A percentile compares a stretch with the other conserved stretches of the same genome.
These are phyloP conservation scores for Dioszegia aurantiaca DNA, from an alignment of 768 basidiomycete genomes.

Conservation along the genomic window DNA sequence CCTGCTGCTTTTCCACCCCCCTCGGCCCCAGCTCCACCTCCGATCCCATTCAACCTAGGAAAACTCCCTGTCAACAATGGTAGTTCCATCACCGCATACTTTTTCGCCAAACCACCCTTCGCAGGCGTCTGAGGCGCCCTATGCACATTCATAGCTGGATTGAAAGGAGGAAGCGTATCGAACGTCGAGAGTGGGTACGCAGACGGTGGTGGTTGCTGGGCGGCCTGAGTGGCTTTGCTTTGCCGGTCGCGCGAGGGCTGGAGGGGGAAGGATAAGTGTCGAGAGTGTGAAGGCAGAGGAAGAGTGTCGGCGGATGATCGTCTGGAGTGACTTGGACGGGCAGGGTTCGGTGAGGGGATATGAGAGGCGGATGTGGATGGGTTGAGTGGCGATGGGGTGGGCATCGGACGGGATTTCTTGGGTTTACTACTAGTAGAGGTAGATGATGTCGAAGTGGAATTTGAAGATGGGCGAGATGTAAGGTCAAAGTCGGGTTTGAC, in stretches of 20 bases:
- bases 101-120: constrained; percentile 14
- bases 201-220: constrained; percentile 7
- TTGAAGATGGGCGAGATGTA: not conserved
- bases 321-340: constrained; percentile 17
- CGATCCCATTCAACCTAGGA: constrained; percentile 23
- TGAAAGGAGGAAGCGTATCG: constrained; percentile 23
- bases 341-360: not conserved
- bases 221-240: not conserved
- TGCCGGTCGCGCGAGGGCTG: too few relatives aligned
- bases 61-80: constrained; percentile 36
- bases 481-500: not conserved
- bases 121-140: constrained; percentile 43
- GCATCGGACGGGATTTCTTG: constrained; percentile 3
- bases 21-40: not conserved
- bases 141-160: constrained; percentile 38
- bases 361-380: constrained; percentile 2
- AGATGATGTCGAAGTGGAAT: constrained; percentile 1
- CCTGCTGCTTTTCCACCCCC: not conserved
- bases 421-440: not conserved
- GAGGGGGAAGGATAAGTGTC: constrained; percentile 12
- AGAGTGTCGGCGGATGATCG: constrained; percentile 17
- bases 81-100: constrained; percentile 14
- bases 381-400: constrained; percentile 27
- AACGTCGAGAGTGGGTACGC: constrained; percentile 8
- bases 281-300: constrained; percentile 6